These are phyloP conservation scores for Fusarium denticulatum DNA, from an alignment of 2,329 filamentous ascomycete genomes.

Conservation along the genomic window DNA sequence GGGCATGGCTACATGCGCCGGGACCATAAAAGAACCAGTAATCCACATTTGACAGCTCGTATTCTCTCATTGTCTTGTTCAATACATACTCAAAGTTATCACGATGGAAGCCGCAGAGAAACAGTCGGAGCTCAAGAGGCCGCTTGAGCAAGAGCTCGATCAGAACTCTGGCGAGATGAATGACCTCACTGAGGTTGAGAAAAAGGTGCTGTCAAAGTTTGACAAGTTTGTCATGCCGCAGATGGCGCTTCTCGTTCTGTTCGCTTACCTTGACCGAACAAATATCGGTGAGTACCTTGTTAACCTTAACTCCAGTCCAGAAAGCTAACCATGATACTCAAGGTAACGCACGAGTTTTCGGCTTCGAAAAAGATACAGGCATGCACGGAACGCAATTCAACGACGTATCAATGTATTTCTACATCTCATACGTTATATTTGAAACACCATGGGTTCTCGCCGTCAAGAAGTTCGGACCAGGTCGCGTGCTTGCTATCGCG, in stretches of 20 bases:
- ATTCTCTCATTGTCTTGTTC: not conserved
- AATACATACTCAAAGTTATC: not conserved
- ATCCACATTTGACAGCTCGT: not conserved
- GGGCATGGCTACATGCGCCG: not conserved
- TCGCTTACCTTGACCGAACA: slow-evolving; percentile 43
- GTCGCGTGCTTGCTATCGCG: slow-evolving; percentile 41
- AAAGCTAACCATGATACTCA: not conserved
- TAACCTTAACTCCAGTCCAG: accelerated
- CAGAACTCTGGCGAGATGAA: not conserved
- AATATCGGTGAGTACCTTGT: slow-evolving; percentile 32
- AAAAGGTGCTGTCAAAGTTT: slow-evolving; percentile 39
- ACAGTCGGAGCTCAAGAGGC: not conserved
- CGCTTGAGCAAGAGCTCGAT: not conserved
- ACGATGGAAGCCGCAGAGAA: not conserved
- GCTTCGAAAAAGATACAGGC: slow-evolving; percentile 46
- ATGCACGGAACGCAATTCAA: slow-evolving; percentile 47
- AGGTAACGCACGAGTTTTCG: slow-evolving; percentile 50
- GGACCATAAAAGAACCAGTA: not conserved
- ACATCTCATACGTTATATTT: slow-evolving; percentile 47
- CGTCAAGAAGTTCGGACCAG: slow-evolving; percentile 46
- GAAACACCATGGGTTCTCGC: slow-evolving; percentile 47
- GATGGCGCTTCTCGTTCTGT: slow-evolving; percentile 38
- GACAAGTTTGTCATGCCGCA: slow-evolving; percentile 44
- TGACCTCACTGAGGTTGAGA: not conserved
- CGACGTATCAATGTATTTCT: slow-evolving; percentile 45